These are phyloP conservation scores for Myxozyma udenii DNA, from an alignment of 805 yeast genomes.

Conservation along the genomic window DNA sequence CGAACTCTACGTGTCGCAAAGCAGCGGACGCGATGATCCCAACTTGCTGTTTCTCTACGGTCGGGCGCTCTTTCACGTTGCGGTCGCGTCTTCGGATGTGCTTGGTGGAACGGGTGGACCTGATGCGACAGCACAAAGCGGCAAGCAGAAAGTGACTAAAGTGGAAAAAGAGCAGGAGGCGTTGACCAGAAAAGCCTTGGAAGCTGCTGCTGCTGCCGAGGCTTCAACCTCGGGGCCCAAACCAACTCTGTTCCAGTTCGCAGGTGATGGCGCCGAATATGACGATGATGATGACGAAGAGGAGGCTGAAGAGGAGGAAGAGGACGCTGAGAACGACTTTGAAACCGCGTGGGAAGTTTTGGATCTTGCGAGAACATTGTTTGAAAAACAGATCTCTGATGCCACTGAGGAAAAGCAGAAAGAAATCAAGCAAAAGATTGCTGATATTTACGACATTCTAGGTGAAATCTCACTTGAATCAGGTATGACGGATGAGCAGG, in stretches of 20 bases:
- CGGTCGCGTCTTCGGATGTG: conserved; percentile 69
- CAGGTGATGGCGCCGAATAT: conserved; percentile 32
- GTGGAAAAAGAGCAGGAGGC: conserved; percentile 15
- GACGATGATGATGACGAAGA: conserved; percentile 38
- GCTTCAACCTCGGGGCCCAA: conserved; percentile 25
- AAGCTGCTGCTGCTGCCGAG: conserved; percentile 34
- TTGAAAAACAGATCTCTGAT: conserved; percentile 45
- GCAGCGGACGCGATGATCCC: conserved; percentile 64
- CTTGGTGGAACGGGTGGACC: conserved; percentile 52
- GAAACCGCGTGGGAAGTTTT: conserved; percentile 84
- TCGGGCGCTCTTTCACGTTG: conserved; percentile 71
- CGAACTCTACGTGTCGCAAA: conserved; percentile 47
- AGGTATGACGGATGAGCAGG: conserved; percentile 25
- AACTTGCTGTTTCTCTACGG: conserved; percentile 75
- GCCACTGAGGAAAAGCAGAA: conserved; percentile 31
- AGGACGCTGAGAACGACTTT: conserved; percentile 61
- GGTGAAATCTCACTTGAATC: conserved; percentile 91
- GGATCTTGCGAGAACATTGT: conserved; percentile 71
- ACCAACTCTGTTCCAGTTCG: conserved; percentile 24
- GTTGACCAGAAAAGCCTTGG: conserved; percentile 30
- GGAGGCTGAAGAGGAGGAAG: conserved; percentile 37
- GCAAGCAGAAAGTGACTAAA: neutral
- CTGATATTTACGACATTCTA: conserved; percentile 71
- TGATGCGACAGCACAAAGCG: neutral
- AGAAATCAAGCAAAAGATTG: conserved; percentile 51